Evolutionary conservation across 2,329 filamentous ascomycete genomes (phyloP), one percentile per base, ranked within the genome.

Genomic region (Camptophora hylomeconis): DNA sequence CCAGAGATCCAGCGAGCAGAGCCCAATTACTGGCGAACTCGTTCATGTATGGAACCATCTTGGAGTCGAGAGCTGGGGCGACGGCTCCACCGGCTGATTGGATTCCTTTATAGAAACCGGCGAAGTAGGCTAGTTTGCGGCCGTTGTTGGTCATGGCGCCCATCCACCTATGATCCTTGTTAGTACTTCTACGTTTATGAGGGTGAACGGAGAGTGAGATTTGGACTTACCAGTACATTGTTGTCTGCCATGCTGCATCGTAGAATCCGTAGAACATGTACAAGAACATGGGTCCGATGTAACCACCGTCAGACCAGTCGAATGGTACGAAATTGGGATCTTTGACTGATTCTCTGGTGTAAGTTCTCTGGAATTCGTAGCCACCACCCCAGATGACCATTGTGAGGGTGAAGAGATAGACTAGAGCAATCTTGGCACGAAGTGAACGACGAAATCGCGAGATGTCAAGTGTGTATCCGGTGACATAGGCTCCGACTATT

Each of bases 251-350:
- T 31, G 75, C 71, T 23, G 86, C 82, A 51, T 94, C 87, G 45
- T 76, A 89, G 54, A 89, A 77, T 21, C 83, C 83, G 51, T 89
- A 92, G 56, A 86, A 86, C 46, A 92, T 81, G 61, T 84, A 92
- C 29, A 92, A 58, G 52, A 92, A 82, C 71, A 92, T 81, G 8
- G 80, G 80, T 0, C 78, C 82, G 34, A 76, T 65, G 49, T 78
- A 89, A 30, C 71, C 72, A 16, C 62, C 56, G 31, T 72, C 63
- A 2, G 61, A 65, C 75, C 79, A 89, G 53, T 89, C 81, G 31
- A 48, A 50, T 12, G 32, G 30, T 22, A 38, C 33, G 28, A 37
- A 43, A 21, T 50, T 46, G 17, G 47, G 45, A n/a, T 36, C 40
- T 23, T 32, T 30, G 47, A 37, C 34, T n/a, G n/a, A n/a, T 18